Percentiles rank a stretch among this genome's conserved stretches.
These are phyloP conservation scores for Beta corolliflora DNA, from an alignment of 179 eudicot genomes.

Conservation along the genomic window DNA sequence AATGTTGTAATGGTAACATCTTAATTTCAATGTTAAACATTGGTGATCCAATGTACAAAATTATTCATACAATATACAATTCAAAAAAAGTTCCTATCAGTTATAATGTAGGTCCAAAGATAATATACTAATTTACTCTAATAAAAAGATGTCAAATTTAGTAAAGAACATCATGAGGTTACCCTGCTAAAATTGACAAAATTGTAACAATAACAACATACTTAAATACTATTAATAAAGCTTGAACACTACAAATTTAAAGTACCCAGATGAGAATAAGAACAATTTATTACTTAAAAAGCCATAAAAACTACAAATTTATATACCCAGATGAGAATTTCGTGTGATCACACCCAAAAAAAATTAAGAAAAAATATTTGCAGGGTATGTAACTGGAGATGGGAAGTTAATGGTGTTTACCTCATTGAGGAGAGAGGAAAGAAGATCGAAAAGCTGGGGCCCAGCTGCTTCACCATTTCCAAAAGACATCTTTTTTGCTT, in stretches of 20 bases:
- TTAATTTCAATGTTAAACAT: no score
- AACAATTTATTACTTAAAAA: neutral
- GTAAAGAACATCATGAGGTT: neutral
- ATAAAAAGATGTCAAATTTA: neutral
- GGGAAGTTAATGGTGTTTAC: constrained; percentile 9
- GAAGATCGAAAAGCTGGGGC: constrained; percentile 54
- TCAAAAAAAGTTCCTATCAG: no score
- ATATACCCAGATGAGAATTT: constrained; percentile 8
- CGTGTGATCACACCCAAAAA: no score
- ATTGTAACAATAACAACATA: neutral
- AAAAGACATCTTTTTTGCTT: constrained; percentile 25
- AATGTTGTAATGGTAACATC: no score
- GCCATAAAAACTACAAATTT: neutral
- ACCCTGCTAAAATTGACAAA: neutral
- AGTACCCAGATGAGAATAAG: neutral
- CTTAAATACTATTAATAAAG: neutral
- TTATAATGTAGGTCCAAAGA: neutral
- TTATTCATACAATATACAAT: no score
- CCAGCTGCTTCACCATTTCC: constrained; percentile 35
- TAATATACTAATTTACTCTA: neutral
- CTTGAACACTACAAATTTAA: neutral
- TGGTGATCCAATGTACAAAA: no score
- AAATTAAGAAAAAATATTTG: no score
- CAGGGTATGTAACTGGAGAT: neutral
- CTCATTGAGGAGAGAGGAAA: constrained; percentile 52